Evolutionary conservation across 192 early-diverging fungal species (phyloP).

Genomic region (Hyaloraphidium curvatum): DNA sequence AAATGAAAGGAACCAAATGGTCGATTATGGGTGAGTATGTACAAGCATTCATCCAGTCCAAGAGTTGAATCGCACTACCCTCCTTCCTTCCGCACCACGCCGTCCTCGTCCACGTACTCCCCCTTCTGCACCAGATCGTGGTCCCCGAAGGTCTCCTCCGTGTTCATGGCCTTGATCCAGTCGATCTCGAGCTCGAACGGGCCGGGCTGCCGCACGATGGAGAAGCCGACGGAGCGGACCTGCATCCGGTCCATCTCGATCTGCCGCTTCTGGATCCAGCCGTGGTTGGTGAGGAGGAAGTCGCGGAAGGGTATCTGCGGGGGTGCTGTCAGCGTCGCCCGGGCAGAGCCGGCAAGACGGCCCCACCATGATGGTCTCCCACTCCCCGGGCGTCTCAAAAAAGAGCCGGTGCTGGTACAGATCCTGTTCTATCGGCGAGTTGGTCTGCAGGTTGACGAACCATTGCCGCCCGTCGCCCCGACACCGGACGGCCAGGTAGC

Average conservation of each 20-base stretch:
- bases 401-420: conserved; percentile 87
- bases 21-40: no score
- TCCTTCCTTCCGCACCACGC: no score
- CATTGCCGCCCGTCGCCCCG: conserved; percentile 69
- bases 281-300: conserved; percentile 80
- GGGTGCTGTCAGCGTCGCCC: neutral
- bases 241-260: conserved; percentile 63
- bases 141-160: conserved; percentile 56
- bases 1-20: no score
- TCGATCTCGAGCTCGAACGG: conserved; percentile 77
- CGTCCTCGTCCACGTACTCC: no score
- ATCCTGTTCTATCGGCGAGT: conserved; percentile 42
- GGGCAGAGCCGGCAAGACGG: neutral
- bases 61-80: no score
- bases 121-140: no score
- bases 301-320: conserved; percentile 76
- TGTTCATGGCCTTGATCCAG: conserved; percentile 78
- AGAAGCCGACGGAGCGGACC: conserved; percentile 80
- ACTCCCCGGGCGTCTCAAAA: conserved; percentile 66
- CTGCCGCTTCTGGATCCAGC: conserved; percentile 68
- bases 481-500: conserved; percentile 64
- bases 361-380: conserved; percentile 72
- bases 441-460: conserved; percentile 84
- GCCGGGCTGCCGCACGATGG: conserved; percentile 60
- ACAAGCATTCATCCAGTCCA: no score